phyloP scores from a whole-genome alignment of 306 rosid species.

The Delonix regia region DNA sequence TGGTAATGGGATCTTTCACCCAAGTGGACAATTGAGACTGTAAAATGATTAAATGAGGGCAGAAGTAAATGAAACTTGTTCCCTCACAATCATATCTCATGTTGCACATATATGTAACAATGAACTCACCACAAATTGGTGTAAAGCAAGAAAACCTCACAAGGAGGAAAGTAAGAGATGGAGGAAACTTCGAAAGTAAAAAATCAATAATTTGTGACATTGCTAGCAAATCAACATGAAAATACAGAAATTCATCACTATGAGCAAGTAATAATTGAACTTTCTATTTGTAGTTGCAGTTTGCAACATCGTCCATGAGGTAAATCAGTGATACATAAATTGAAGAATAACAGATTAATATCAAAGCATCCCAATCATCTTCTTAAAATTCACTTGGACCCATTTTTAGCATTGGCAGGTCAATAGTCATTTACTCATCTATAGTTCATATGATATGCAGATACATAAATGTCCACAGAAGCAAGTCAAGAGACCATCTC shows the following conservation, averaged over 20 bases:
- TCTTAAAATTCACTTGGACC: not conserved
- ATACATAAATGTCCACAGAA: constrained; percentile 3
- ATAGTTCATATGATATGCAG: not conserved
- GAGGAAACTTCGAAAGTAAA: constrained; percentile 16
- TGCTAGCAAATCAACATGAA: constrained; percentile 26
- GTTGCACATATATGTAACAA: not conserved
- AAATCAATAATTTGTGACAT: constrained; percentile 22
- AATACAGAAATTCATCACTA: constrained; percentile 14
- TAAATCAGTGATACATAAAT: constrained; percentile 6
- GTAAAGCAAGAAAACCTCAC: constrained; percentile 8
- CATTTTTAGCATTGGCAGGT: constrained; percentile 6
- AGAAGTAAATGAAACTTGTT: constrained; percentile 22
- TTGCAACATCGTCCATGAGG: constrained; percentile 23
- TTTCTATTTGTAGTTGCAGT: constrained; percentile 17
- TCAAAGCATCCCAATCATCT: constrained; percentile 18
- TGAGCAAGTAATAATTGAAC: constrained; percentile 4
- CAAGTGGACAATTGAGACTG: constrained; percentile 31
- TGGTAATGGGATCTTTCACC: constrained; percentile 22
- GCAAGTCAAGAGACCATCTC: constrained; percentile 19
- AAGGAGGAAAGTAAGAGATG: constrained; percentile 15
- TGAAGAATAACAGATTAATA: not conserved
- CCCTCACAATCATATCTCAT: not conserved
- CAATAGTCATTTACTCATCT: constrained; percentile 14
- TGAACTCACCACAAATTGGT: constrained; percentile 9
- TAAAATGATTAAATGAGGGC: constrained; percentile 15